A percentile compares a stretch with the other conserved stretches of the same genome.
Evolutionary conservation across 225 moss, liverwort and hornwort genomes (phyloP).

Genomic region (Asterella californica): DNA sequence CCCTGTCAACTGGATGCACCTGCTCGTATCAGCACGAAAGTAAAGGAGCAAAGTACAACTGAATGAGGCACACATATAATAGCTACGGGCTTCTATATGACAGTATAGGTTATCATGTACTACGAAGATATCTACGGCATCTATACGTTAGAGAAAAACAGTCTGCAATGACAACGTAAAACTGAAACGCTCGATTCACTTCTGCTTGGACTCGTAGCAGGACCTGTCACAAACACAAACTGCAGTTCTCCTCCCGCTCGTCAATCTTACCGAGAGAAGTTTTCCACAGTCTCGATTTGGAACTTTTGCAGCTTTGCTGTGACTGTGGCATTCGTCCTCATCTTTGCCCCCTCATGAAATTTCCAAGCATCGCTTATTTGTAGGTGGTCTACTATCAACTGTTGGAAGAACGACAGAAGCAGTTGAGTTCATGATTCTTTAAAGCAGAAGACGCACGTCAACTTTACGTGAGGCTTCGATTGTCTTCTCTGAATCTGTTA

Average conservation of each 20-base stretch:
- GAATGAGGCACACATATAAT: no score
- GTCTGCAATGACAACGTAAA: no score
- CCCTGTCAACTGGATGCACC: no score
- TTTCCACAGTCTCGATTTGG: constrained; percentile 42
- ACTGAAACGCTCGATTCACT: no score
- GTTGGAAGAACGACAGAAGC: not conserved
- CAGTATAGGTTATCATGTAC: no score
- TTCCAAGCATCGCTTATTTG: constrained; percentile 41
- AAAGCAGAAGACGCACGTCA: not conserved
- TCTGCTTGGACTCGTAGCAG: no score
- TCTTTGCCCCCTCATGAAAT: constrained; percentile 40
- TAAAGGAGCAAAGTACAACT: no score
- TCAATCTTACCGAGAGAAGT: constrained; percentile 11
- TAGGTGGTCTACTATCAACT: constrained; percentile 61
- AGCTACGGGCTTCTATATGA: no score
- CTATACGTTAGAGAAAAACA: no score
- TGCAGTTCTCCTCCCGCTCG: not conserved
- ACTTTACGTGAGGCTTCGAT: not conserved
- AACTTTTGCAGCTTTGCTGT: constrained; percentile 80
- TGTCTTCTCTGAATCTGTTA: not conserved
- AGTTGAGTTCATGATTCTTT: not conserved
- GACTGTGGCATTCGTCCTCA: constrained; percentile 38
- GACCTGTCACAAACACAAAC: no score
- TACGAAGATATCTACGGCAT: no score
- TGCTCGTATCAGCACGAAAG: no score